Conservation (phyloP, 352 stramenopile genomes). For the Phytopythium delawarense region DNA sequence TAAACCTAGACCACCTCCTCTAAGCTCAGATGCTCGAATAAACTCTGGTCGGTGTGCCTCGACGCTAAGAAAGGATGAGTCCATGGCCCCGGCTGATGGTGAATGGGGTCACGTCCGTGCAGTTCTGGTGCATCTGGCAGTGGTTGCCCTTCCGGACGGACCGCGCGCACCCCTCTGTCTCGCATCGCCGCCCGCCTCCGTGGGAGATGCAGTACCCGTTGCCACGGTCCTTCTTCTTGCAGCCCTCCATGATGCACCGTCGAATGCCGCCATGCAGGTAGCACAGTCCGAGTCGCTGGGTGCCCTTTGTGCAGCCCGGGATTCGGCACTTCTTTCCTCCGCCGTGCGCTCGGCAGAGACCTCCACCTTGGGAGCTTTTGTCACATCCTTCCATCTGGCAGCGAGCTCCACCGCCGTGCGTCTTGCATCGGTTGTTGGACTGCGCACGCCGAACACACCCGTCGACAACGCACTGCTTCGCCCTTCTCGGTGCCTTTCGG, state of each 20-base stretch:
- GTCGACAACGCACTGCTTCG: slow-evolving; percentile 65
- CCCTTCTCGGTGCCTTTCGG: slow-evolving; percentile 23
- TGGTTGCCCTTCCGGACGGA: slow-evolving; percentile 75
- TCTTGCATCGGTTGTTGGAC: slow-evolving; percentile 83
- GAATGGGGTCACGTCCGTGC: slow-evolving; percentile 29
- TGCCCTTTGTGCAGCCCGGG: slow-evolving; percentile 67
- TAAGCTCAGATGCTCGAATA: not conserved
- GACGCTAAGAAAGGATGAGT: not conserved
- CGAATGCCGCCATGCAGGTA: slow-evolving; percentile 78
- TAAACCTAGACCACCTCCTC: not conserved
- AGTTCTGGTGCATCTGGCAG: slow-evolving; percentile 59
- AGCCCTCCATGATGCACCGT: slow-evolving; percentile 63
- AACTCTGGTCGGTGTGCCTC: not conserved
- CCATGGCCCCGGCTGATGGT: slow-evolving; percentile 33
- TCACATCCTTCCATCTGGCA: slow-evolving; percentile 64
- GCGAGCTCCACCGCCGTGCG: slow-evolving; percentile 66
- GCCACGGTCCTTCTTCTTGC: slow-evolving; percentile 79
- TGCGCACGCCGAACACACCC: slow-evolving; percentile 60
- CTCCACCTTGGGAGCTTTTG: slow-evolving; percentile 77
- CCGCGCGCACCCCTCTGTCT: slow-evolving; percentile 45
- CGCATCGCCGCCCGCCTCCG: slow-evolving; percentile 67
- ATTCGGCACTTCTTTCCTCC: slow-evolving; percentile 75
- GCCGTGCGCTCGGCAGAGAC: slow-evolving; percentile 52
- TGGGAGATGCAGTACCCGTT: slow-evolving; percentile 84
- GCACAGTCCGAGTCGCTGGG: slow-evolving; percentile 72